Evolutionary conservation across 495 filamentous ascomycete genomes (phyloP).

Genomic region (Tuber borchii): DNA sequence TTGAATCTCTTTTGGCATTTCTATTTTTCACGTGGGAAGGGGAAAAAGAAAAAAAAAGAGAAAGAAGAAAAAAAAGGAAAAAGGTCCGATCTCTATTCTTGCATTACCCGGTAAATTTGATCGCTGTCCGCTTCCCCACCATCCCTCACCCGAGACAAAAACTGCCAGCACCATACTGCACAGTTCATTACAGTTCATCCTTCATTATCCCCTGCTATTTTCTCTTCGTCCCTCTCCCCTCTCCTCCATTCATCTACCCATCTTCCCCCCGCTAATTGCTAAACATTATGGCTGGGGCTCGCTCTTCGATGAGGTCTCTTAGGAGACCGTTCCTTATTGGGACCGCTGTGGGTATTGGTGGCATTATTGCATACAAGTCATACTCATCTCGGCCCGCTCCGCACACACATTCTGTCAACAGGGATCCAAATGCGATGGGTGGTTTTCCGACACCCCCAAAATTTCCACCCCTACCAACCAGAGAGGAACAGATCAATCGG

Average conservation of each 20-base stretch:
- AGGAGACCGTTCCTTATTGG: constrained; percentile 34
- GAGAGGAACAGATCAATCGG: constrained; percentile 51
- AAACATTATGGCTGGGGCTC: constrained; percentile 32
- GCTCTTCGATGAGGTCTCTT: constrained; percentile 35
- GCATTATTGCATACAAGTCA: constrained; percentile 35
- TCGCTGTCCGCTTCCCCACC: no score
- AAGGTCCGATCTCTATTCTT: no score
- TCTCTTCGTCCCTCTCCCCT: background rate
- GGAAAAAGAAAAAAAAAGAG: no score
- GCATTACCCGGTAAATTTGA: no score
- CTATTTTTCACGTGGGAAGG: no score
- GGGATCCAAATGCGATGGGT: constrained; percentile 8
- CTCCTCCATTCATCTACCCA: background rate
- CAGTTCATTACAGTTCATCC: background rate
- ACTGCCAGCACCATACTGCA: background rate
- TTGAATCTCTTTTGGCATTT: no score
- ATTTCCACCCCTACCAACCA: constrained; percentile 59
- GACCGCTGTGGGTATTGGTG: constrained; percentile 25
- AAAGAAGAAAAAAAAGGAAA: no score
- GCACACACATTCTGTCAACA: constrained; percentile 18
- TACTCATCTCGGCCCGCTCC: constrained; percentile 27
- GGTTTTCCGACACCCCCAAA: constrained; percentile 54
- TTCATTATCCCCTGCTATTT: background rate
- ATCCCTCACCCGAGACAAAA: no score
- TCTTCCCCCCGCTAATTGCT: background rate